Evolutionary conservation across 2,329 filamentous ascomycete species (phyloP).

Genomic region (Aureobasidium sp.): DNA sequence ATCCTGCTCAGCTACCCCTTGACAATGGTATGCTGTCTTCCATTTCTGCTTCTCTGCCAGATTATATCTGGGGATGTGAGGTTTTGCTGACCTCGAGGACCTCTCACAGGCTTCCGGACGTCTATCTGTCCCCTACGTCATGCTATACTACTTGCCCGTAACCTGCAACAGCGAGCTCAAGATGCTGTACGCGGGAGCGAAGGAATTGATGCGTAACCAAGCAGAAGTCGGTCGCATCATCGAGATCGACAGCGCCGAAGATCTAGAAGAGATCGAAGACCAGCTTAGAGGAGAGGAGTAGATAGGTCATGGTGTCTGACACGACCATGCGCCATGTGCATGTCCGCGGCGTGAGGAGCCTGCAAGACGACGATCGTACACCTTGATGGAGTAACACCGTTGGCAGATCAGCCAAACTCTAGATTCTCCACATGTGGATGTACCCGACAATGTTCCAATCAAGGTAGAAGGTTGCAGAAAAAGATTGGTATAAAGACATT

Average conservation of each 20-base stretch:
- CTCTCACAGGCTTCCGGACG: conserved; percentile 42
- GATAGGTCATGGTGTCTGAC: not conserved
- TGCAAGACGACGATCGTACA: conserved; percentile 8
- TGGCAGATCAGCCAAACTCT: conserved; percentile 1
- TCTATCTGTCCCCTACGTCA: conserved; percentile 82
- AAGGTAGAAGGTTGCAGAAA: not conserved
- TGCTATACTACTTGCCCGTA: conserved; percentile 88
- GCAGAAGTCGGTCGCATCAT: conserved; percentile 84
- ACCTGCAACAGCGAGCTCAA: conserved; percentile 81
- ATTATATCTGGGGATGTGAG: not conserved
- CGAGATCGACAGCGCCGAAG: conserved; percentile 74
- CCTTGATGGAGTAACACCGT: conserved; percentile 7
- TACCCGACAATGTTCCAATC: not conserved
- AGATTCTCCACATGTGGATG: not conserved
- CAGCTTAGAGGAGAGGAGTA: conserved; percentile 46
- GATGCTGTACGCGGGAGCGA: conserved; percentile 94
- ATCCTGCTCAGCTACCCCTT: conserved; percentile 86
- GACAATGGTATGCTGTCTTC: conserved; percentile 57
- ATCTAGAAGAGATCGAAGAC: conserved; percentile 72
- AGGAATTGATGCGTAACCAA: conserved; percentile 90
- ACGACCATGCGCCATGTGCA: not conserved
- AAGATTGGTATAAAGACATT: conserved; percentile 6
- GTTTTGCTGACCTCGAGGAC: not conserved
- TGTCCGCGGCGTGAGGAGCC: not conserved
- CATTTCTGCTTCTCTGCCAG: not conserved